These are phyloP conservation scores for Paxillus rubicundulus DNA, from an alignment of 768 basidiomycete species.

Conservation along the genomic window DNA sequence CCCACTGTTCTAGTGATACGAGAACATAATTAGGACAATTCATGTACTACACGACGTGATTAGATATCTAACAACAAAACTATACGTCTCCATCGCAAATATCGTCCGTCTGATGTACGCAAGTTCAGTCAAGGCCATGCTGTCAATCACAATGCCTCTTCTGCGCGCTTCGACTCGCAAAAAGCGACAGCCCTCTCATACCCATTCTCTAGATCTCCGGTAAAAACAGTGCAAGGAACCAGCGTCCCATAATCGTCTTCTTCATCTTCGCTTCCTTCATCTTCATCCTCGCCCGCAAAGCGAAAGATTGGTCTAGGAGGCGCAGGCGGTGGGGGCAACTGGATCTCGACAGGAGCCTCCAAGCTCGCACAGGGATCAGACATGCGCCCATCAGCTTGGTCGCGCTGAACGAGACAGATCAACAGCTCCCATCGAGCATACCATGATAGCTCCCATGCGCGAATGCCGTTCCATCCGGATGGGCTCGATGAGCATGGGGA, in stretches of 20 bases:
- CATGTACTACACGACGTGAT: background rate
- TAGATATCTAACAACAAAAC: conserved; percentile 15
- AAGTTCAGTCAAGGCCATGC: background rate
- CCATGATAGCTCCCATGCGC: conserved; percentile 48
- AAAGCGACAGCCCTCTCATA: conserved; percentile 27
- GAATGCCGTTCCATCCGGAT: conserved; percentile 9
- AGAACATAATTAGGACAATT: background rate
- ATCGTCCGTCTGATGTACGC: conserved; percentile 3
- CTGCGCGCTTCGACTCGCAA: conserved; percentile 10
- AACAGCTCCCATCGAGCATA: conserved; percentile 55
- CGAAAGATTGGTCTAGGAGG: conserved; percentile 13
- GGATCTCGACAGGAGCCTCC: background rate
- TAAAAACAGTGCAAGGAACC: conserved; percentile 16
- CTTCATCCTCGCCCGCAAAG: conserved; percentile 22
- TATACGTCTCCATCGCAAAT: background rate
- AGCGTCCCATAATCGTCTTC: conserved; percentile 29
- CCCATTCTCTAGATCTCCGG: conserved; percentile 21
- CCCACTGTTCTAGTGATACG: background rate
- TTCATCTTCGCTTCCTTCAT: conserved; percentile 20
- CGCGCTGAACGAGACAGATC: conserved; percentile 39
- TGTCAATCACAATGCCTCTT: background rate
- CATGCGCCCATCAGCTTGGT: conserved; percentile 17
- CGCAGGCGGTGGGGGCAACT: background rate
- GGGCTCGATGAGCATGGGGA: conserved; percentile 4
- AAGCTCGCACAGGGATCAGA: background rate